A percentile compares a stretch with the other conserved stretches of the same genome.
Evolutionary conservation across 106 monocot species (phyloP).

Genomic region (Agapanthus africanus): DNA sequence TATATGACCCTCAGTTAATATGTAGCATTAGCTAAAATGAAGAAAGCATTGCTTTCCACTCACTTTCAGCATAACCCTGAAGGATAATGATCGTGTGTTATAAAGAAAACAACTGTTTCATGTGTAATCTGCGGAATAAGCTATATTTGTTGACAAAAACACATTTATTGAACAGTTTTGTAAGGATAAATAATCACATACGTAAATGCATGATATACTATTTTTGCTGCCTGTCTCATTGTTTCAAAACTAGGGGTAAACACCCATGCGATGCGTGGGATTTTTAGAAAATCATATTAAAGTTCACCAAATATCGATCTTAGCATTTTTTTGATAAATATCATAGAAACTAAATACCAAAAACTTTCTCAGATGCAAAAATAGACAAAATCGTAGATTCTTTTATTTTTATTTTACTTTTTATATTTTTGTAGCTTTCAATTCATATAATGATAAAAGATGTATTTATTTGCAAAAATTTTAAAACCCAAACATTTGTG

Average conservation of each 20-base stretch:
- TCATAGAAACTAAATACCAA: too few species aligned
- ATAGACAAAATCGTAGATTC: too few species aligned
- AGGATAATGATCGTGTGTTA: background rate
- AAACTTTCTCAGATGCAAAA: too few species aligned
- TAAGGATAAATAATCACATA: background rate
- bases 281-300: too few species aligned
- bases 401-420: too few species aligned
- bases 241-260: background rate
- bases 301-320: too few species aligned
- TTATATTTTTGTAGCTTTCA: too few species aligned
- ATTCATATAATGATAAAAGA: too few species aligned
- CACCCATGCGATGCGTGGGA: too few species aligned
- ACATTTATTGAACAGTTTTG: background rate
- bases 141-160: background rate
- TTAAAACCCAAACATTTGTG: too few species aligned
- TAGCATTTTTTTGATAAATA: too few species aligned
- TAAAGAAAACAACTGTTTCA: background rate
- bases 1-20: background rate
- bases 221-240: background rate
- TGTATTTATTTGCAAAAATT: too few species aligned
- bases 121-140: background rate
- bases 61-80: background rate
- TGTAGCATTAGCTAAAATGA: background rate
- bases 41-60: background rate
- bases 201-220: background rate